phyloP scores from a whole-genome alignment of 352 stramenopile genomes.

The Phytopythium litorale region DNA sequence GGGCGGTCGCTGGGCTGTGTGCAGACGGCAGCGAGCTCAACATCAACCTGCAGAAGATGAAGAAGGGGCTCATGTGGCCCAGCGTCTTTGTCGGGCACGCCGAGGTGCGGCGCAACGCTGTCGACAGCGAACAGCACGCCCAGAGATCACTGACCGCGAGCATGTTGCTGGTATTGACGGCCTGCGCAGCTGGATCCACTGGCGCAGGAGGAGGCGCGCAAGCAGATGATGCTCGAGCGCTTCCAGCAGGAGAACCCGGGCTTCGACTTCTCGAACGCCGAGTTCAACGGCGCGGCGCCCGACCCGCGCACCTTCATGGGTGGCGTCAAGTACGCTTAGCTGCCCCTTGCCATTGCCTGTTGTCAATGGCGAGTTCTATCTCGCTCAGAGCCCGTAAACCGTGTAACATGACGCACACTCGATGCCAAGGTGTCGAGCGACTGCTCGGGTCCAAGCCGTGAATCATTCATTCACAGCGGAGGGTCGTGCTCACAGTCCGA shows the following conservation, averaged over 20 bases:
- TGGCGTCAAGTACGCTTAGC: constrained; percentile 86
- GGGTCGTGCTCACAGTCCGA: neutral
- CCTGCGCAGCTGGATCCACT: constrained; percentile 81
- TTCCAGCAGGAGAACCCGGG: constrained; percentile 99
- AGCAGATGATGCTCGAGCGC: constrained; percentile 96
- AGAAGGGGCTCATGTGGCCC: constrained; percentile 94
- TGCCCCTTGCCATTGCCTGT: neutral
- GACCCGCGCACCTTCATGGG: constrained; percentile 98
- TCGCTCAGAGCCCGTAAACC: neutral
- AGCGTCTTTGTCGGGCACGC: constrained; percentile 86
- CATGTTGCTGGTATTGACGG: neutral
- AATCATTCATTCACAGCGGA: neutral
- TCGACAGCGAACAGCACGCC: neutral
- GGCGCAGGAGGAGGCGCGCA: constrained; percentile 91
- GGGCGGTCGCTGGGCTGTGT: neutral
- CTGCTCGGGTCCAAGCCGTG: neutral
- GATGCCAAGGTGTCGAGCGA: neutral
- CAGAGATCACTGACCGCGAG: neutral
- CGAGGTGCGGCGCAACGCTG: constrained; percentile 31
- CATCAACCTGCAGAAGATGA: constrained; percentile 95
- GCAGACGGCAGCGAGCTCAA: constrained; percentile 86
- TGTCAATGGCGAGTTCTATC: neutral
- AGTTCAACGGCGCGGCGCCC: constrained; percentile 96
- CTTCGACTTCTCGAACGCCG: constrained; percentile 97
- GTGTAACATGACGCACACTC: constrained; percentile 3